Percentiles rank a stretch among this genome's conserved stretches.
phyloP scores from a whole-genome alignment of 495 filamentous ascomycete species.

The Trichoderma gamsii region DNA sequence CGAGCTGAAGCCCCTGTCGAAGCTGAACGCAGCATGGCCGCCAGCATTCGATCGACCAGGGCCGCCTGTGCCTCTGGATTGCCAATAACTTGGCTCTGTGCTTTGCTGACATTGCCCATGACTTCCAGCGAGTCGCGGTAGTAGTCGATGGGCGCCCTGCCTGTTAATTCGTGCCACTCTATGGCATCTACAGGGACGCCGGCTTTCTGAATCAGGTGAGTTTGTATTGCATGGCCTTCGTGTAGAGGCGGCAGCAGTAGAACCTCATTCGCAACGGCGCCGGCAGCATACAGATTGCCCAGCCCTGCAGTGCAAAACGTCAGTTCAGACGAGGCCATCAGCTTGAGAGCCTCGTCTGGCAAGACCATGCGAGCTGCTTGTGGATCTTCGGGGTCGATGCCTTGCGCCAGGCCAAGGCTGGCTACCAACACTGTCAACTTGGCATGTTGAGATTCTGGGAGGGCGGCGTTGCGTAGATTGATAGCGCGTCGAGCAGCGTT shows the following conservation, averaged over 20 bases:
- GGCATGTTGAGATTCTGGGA: neutral
- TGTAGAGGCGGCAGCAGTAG: neutral
- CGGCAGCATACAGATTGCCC: neutral
- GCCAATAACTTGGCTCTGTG: neutral
- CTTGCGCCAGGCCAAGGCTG: neutral
- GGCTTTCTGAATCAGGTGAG: neutral
- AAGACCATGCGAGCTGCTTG: neutral
- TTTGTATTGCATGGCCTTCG: neutral
- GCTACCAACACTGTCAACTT: neutral
- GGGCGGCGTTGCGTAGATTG: neutral
- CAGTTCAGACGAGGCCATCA: neutral
- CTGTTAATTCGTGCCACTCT: neutral
- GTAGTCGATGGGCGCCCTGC: neutral
- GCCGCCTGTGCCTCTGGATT: neutral
- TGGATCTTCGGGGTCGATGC: neutral
- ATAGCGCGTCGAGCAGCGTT: neutral
- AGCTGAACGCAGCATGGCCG: neutral
- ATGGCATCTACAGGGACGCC: neutral
- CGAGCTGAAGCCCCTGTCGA: neutral
- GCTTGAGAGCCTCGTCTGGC: neutral
- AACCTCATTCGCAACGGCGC: neutral
- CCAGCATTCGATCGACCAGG: neutral
- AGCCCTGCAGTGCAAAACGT: neutral
- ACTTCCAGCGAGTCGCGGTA: neutral
- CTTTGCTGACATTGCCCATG: constrained; percentile 8